Evolutionary conservation across 2,329 filamentous ascomycete genomes (phyloP).

Genomic region (Pestalotiopsis sp.): DNA sequence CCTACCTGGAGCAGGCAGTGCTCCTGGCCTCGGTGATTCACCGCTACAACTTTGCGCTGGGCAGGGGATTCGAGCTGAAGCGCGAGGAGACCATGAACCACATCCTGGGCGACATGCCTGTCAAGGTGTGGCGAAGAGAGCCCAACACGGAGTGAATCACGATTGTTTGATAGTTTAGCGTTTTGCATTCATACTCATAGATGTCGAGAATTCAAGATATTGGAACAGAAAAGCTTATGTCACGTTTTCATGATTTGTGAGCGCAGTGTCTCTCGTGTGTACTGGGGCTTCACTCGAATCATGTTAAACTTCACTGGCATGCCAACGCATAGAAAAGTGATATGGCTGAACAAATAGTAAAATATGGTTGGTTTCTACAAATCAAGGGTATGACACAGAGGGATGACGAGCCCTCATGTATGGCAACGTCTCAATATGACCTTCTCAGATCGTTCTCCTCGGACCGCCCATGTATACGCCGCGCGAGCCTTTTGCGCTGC

Average conservation of each 20-base stretch:
- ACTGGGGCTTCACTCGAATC: too few relatives aligned
- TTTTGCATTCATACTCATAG: not conserved
- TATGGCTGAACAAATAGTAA: not conserved
- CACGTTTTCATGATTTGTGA: not conserved
- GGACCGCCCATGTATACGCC: not conserved
- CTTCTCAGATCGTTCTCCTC: not conserved
- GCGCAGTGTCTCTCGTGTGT: not conserved
- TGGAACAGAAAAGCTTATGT: not conserved
- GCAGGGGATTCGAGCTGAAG: constrained; percentile 27
- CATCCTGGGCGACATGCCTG: constrained; percentile 23
- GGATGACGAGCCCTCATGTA: not conserved
- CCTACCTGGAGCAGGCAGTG: constrained; percentile 47
- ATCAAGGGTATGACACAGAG: too few relatives aligned
- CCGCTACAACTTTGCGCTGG: constrained; percentile 41
- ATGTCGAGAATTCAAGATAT: not conserved
- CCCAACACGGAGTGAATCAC: not conserved
- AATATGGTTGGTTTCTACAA: not conserved
- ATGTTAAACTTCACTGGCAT: too few relatives aligned
- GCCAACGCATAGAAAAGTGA: too few relatives aligned
- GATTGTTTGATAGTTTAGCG: not conserved
- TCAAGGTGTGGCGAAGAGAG: constrained; percentile 28
- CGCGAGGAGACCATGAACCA: constrained; percentile 28
- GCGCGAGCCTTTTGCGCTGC: not conserved
- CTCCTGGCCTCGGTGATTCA: constrained; percentile 43
- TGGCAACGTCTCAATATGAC: not conserved